Conservation (phyloP, 495 filamentous ascomycete genomes). For the Penicillium lagena region DNA sequence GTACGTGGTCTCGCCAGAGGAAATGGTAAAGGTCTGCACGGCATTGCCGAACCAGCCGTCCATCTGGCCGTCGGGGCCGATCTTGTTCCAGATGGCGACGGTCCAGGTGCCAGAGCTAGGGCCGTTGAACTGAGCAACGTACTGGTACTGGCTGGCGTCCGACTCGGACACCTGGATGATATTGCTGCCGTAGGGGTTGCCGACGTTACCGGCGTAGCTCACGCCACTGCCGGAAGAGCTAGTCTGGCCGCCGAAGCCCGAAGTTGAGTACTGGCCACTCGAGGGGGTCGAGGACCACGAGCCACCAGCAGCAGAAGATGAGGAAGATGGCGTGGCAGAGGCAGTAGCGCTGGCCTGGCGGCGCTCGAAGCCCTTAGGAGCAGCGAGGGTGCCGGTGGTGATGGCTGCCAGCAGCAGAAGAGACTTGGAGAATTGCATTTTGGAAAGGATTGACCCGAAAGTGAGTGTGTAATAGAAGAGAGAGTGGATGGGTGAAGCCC, state of each 20-base stretch:
- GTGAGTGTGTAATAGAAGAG: background rate
- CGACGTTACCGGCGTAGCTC: constrained; percentile 42
- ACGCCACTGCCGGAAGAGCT: constrained; percentile 17
- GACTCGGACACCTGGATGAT: constrained; percentile 35
- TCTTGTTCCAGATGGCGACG: constrained; percentile 50
- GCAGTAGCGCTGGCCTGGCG: constrained; percentile 16
- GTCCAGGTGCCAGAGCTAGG: constrained; percentile 28
- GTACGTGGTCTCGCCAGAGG: constrained; percentile 33
- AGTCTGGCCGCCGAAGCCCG: constrained; percentile 28
- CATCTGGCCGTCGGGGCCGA: constrained; percentile 29
- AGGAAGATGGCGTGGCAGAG: background rate
- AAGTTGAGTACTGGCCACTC: constrained; percentile 15
- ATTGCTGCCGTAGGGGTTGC: constrained; percentile 47
- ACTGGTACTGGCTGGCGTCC: constrained; percentile 34
- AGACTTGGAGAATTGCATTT: constrained; percentile 32
- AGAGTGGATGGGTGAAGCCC: background rate
- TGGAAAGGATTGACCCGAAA: constrained; percentile 10
- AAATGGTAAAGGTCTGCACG: constrained; percentile 34
- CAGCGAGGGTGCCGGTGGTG: constrained; percentile 20
- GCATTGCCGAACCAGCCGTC: constrained; percentile 35
- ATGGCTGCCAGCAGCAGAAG: constrained; percentile 32
- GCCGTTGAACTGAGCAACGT: constrained; percentile 41
- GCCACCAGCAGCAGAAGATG: constrained; percentile 3
- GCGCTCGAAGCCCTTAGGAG: constrained; percentile 14
- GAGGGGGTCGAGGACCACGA: constrained; percentile 18